phyloP scores from a whole-genome alignment of 2,329 filamentous ascomycete species.

The Beauveria sp. region DNA sequence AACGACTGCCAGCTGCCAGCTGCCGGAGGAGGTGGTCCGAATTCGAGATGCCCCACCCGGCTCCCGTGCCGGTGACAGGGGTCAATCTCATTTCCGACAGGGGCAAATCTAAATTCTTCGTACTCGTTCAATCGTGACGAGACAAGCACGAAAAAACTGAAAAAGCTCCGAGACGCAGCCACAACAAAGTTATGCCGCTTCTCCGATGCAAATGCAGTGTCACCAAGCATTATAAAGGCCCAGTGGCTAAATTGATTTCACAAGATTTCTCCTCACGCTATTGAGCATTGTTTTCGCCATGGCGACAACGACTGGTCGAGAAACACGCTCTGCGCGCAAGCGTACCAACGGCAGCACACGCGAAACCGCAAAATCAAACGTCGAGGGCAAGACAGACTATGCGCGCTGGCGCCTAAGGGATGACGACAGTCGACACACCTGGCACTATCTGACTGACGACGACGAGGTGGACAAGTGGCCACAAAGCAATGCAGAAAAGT shows the following conservation, averaged over 20 bases:
- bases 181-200: slow-evolving; percentile 1
- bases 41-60: slow-evolving; percentile 9
- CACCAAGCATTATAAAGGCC: slow-evolving; percentile 6
- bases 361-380: slow-evolving; percentile 38
- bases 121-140: slow-evolving; percentile 1
- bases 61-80: background rate
- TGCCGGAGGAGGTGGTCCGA: background rate
- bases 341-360: slow-evolving; percentile 30
- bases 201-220: background rate
- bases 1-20: background rate
- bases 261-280: background rate
- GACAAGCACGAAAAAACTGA: background rate
- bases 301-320: slow-evolving; percentile 23
- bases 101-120: background rate
- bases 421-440: slow-evolving; percentile 80
- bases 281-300: slow-evolving; percentile 14
- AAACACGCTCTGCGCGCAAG: slow-evolving; percentile 33
- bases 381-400: slow-evolving; percentile 63
- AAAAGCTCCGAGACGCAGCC: background rate
- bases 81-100: background rate
- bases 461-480: slow-evolving; percentile 71
- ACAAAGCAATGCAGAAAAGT: slow-evolving; percentile 83
- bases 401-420: slow-evolving; percentile 78
- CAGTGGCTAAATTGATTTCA: background rate
- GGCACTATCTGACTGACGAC: slow-evolving; percentile 80